Evolutionary conservation across 2,329 filamentous ascomycete genomes (phyloP), one percentile per base, ranked within the genome.

Genomic region (Thermoascus crustaceus): DNA sequence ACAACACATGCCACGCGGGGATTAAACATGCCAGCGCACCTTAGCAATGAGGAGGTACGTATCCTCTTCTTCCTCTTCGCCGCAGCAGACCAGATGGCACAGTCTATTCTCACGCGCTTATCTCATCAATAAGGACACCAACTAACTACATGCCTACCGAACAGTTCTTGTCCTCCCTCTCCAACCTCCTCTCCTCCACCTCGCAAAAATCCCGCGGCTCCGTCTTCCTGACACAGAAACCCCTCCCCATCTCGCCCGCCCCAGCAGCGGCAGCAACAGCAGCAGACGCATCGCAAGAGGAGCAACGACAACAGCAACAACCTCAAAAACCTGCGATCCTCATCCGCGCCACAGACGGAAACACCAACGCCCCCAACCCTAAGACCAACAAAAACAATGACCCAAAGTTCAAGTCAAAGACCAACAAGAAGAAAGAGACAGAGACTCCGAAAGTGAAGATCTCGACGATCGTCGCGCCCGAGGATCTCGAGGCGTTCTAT

Each of bases 271-370:
- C 32, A 10, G 7, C 23, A 26, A 29, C 8, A 29, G 20, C 23
- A 37, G 19, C 16, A 34, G 24, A n/a, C n/a, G n/a, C n/a, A n/a
- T n/a, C n/a, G n/a, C n/a, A n/a, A n/a, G n/a, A n/a, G n/a, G n/a
- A n/a, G n/a, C n/a, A n/a, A n/a, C n/a, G n/a, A n/a, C n/a, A n/a
- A n/a, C n/a, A 7, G 21, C 10, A 32, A 34, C 16, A 36, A 33
- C 30, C 80, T 1, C 78, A 80, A 4, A 65, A 82, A n/a, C 31
- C 35, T 18, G 19, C 37, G n/a, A 67, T 96, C 40, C 67, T 96
- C 29, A 76, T 98, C 46, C 80, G 87, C 41, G 89, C 86, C 9
- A 82, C 83, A 21, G 85, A 96, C 59, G 86, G 85, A 50, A 84
- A 82, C 54, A 65, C 73, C 67, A 55, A 54, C 35, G 54, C 64